Base-by-base conservation (phyloP, 108 stramenopile species). In the Skeletonema potamos region DNA sequence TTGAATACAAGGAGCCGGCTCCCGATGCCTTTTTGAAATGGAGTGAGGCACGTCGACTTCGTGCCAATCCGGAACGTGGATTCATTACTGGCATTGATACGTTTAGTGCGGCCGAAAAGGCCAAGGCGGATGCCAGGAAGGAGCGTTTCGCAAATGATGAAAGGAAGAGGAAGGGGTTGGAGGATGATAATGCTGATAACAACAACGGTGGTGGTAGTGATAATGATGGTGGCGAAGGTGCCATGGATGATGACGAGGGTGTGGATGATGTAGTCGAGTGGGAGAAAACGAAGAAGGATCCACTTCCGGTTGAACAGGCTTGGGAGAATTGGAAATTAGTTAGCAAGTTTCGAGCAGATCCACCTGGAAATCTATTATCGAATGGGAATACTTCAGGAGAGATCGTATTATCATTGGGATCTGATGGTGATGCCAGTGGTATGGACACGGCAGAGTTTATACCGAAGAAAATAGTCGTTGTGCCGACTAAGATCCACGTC, bases 261-360 rank as follows among this genome's bases (percentile, higher is more conserved):
- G 58, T 30, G 6, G 83, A 66, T 51, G 81, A 81, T 28, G 67
- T 69, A 0, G 72, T 66, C 32, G 71, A 81, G 62, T 77, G 76
- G 72, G 72, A 77, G 41, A 77, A 78, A 28, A 64, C 79, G 36
- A 77, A 80, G 54, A 70, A 44, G 27, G 77, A 78, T 77, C 82
- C 77, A 33, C 67, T 93, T 27, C 76, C 86, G 3, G 64, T 89
- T 32, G 72, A 76, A 54, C 84, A 91, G 68, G 88, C 89, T 10
- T 93, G 91, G 91, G 91, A 92, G 51, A 92, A 92, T 73, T 87
- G 89, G 78, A 75, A 82, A 54, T 58, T 88, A 55, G 81, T 92
- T 8, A 60, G 82, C 39, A 58, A 77, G 46, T 83, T 85, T 44
- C 73, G 91, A 10, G 71, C 62, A 24, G 89, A 92, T 80, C 91